These are phyloP conservation scores for Candida sp. DNA, from an alignment of 1,139 yeast species.

Conservation along the genomic window DNA sequence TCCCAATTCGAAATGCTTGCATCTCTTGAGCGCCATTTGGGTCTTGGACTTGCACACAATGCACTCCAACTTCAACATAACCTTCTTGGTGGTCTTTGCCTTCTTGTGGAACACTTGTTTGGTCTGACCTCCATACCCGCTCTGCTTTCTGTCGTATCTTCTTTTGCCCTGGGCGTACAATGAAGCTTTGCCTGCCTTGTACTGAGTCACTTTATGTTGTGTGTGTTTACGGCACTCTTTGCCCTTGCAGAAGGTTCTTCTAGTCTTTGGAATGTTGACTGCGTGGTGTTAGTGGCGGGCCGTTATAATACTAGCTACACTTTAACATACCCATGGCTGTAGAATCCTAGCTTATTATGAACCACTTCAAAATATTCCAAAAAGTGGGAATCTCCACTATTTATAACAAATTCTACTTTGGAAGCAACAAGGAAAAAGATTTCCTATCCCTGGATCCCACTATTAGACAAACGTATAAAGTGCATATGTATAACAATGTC, in stretches of 20 bases:
- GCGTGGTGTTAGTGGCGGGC: background rate
- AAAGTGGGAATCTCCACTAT: background rate
- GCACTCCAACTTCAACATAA: constrained; percentile 1
- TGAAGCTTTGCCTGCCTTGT: constrained; percentile 1
- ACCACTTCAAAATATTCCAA: too few species aligned
- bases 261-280: constrained; percentile 3
- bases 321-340: background rate
- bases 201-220: constrained; percentile 1
- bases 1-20: constrained; percentile 2
- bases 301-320: background rate
- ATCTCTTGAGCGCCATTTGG: background rate
- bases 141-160: constrained; percentile 2
- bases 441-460: background rate
- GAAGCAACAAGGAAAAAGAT: background rate
- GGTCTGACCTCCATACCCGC: background rate
- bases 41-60: constrained; percentile 1
- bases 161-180: constrained; percentile 2
- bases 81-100: constrained; percentile 1
- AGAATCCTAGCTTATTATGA: too few species aligned
- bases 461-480: background rate
- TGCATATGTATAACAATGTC: background rate
- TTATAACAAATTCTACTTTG: background rate
- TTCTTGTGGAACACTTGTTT: constrained; percentile 2
- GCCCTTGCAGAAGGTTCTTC: constrained; percentile 1
- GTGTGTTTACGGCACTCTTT: constrained; percentile 2